These are phyloP conservation scores for Inonotus hispidus DNA, from an alignment of 1,284 basidiomycete genomes.

Conservation along the genomic window DNA sequence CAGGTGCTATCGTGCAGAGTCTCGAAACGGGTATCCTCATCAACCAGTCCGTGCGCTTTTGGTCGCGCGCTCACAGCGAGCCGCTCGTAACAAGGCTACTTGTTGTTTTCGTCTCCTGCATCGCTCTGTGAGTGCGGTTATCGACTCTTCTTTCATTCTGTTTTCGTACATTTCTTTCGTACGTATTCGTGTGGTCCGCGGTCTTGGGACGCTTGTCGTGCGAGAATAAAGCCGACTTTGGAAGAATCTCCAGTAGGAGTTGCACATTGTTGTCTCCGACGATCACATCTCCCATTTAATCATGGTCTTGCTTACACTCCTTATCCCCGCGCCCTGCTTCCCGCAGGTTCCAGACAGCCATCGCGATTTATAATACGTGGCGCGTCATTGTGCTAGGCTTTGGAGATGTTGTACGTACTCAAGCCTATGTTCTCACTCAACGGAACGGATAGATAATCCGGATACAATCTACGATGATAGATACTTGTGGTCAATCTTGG, in stretches of 20 bases:
- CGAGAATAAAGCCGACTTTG: not conserved
- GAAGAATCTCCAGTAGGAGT: not conserved
- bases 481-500: constrained; percentile 21
- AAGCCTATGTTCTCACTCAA: too few species aligned
- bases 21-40: constrained; percentile 27
- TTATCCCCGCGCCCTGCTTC: not conserved
- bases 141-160: not conserved
- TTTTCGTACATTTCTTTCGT: not conserved
- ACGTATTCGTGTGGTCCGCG: not conserved
- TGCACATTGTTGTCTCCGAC: too few species aligned
- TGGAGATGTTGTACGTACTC: constrained; percentile 20
- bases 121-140: constrained; percentile 23
- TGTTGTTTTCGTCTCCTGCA: constrained; percentile 23
- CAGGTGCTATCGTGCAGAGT: constrained; percentile 25
- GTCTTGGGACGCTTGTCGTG: not conserved
- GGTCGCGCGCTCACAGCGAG: constrained; percentile 25
- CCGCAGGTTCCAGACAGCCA: constrained; percentile 24
- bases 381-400: constrained; percentile 24
- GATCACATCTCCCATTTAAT: too few species aligned
- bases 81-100: constrained; percentile 21
- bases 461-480: constrained; percentile 10
- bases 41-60: constrained; percentile 29
- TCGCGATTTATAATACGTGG: constrained; percentile 27
- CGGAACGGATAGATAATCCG: not conserved
- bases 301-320: too few species aligned